Base-by-base conservation (phyloP, 1,284 basidiomycete species). In the Apiotrichum akiyoshidainum region DNA sequence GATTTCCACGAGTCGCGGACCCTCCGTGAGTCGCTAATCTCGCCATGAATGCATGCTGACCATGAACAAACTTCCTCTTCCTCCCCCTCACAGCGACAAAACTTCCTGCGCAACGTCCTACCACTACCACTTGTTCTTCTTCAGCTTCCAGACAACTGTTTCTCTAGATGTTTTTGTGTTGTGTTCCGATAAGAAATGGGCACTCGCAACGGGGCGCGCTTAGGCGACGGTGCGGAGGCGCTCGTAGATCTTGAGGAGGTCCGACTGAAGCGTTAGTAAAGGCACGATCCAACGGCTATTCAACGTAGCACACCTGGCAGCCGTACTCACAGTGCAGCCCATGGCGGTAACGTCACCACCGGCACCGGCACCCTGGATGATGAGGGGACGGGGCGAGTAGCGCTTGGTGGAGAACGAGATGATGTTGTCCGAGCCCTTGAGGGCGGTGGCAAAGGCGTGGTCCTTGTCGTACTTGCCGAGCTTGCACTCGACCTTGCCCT, bases 331-430 rank as follows among this genome's bases (percentile, higher is more conserved):
- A 34, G 73, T 77, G 19, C 98, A 93, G 22, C 95, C 95, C 92
- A 98, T 98, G 0, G 95, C 96, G 17, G 95, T 99, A 17, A 99
- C 95, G 33, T 90, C 93, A 2, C 93, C 93, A 21, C 95, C 95
- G 0, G 96, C 95, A 13, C 95, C 95, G 0, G 93, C 87, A 44
- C 95, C 95, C 75, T 98, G 95, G 22, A 99, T 84, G 63, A 97
- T 90, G 61, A 99, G 80, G 0, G 95, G 90, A 55, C 90, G 80
- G 9, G 86, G 83, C 22, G 87, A 86, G 69, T 94, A 93, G 55
- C 96, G 83, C 75, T 90, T 87, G 0, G 95, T 97, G 75, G 90
- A 87, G 84, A 98, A 98, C 80, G 95, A 90, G 74, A 99, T 85
- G 73, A 99, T 98, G 78, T 98, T 99, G 79, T 99, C 96, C 26